Evolutionary conservation across 1,139 yeast genomes (phyloP), one percentile per base, ranked within the genome.

Genomic region (Pichia sp.): DNA sequence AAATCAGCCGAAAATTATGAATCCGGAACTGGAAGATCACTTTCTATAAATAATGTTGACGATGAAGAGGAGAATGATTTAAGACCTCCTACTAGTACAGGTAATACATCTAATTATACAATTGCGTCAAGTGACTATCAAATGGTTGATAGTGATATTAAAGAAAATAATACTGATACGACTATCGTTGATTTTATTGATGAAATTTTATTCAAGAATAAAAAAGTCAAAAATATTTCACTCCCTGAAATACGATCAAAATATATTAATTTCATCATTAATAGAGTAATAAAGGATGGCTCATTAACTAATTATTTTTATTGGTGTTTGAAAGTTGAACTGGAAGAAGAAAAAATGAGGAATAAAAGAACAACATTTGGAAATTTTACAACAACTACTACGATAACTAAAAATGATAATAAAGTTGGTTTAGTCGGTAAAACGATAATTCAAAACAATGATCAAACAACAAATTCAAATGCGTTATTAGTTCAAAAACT

Each of bases 321-420:
- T 62, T 92, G 98, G 97, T 88, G 84, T 61, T 77, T 92, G 44
- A 84, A 83, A 56, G 96, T 94, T 1, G 97, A 90, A 60, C 78
- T 87, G 36, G 84, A 81, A 57, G 96, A 88, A 56, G 84, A 81
- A 26, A 58, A 62, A 34, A 8, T 44, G 2, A 47, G 46, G 32
- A 57, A 52, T 39, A 45, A 42, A 33, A 40, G 44, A 7, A 6
- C 29, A 25, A 7, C 42, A 8, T 28, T 33, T 38, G 6, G 7
- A 18, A 18, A 18, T 18, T 18, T 18, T 18, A 18, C 18, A 18
- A 18, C 18, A 18, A 18, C 18, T 18, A 18, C 18, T 18, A 18
- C 18, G 18, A 18, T 18, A 18, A 18, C 18, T 18, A 18, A 18
- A 18, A 18, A 18, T 18, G 18, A 18, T 18, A 18, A 18, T 18